These are phyloP conservation scores for Stachybotrys echinatus DNA, from an alignment of 2,329 filamentous ascomycete species.

Conservation along the genomic window DNA sequence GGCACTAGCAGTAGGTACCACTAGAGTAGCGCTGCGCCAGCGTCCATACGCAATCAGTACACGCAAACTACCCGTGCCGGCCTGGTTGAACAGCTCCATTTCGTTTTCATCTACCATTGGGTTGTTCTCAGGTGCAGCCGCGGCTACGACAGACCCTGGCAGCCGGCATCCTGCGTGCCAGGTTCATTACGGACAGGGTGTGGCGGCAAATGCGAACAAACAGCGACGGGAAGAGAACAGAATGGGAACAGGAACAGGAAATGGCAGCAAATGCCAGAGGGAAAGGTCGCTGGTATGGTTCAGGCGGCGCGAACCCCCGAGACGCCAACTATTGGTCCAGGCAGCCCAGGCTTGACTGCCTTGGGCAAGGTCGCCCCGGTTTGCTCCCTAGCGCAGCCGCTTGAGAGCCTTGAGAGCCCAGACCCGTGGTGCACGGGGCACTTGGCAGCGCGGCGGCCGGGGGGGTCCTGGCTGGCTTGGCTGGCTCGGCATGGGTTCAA, in stretches of 20 bases:
- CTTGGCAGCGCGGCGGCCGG: too few relatives aligned
- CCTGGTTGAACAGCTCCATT: too few relatives aligned
- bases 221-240: neutral
- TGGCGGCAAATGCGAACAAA: neutral
- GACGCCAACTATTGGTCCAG: neutral
- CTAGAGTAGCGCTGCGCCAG: neutral
- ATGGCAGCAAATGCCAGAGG: too few relatives aligned
- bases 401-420: neutral
- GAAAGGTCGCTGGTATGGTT: too few relatives aligned
- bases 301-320: neutral
- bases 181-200: neutral
- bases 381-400: neutral
- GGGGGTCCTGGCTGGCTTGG: too few relatives aligned
- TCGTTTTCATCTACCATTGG: too few relatives aligned
- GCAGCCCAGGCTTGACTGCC: neutral
- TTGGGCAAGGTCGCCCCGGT: neutral
- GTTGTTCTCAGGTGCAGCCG: too few relatives aligned
- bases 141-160: too few relatives aligned
- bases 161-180: too few relatives aligned
- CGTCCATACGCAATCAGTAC: neutral
- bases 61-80: neutral
- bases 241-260: neutral
- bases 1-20: neutral
- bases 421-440: neutral
- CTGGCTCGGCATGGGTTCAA: too few relatives aligned